Conservation (phyloP, 768 basidiomycete species). For the Goffeauzyma gilvescens region DNA sequence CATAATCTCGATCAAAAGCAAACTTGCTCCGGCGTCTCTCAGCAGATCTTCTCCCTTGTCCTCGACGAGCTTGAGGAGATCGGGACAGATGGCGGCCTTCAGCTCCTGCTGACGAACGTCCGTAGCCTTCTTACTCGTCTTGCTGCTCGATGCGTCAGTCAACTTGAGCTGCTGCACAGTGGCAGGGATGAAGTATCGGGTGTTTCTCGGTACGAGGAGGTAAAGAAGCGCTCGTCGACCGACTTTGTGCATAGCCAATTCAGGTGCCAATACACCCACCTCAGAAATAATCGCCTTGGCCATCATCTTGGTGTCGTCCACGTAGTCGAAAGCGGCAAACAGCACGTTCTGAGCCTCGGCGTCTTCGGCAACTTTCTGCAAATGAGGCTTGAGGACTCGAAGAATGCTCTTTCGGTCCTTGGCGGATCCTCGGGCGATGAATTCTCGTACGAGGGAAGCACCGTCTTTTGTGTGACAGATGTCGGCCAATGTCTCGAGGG, state of each 20-base stretch:
- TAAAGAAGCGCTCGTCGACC: conserved; percentile 69
- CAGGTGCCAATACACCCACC: conserved; percentile 43
- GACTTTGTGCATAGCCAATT: conserved; percentile 39
- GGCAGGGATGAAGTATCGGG: conserved; percentile 70
- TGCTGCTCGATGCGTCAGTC: conserved; percentile 47
- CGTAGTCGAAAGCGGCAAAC: conserved; percentile 73
- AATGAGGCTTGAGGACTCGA: conserved; percentile 71
- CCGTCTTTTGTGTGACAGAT: conserved; percentile 90
- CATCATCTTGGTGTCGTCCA: conserved; percentile 82
- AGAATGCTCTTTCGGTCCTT: conserved; percentile 90
- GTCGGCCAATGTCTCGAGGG: conserved; percentile 68
- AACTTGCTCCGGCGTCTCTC: conserved; percentile 58
- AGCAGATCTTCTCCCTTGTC: conserved; percentile 45
- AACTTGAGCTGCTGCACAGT: conserved; percentile 52
- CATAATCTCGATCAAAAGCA: conserved; percentile 65
- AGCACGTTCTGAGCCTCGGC: conserved; percentile 78
- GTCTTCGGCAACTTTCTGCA: conserved; percentile 69
- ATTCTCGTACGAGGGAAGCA: conserved; percentile 64
- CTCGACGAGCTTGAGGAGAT: conserved; percentile 50
- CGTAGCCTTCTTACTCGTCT: conserved; percentile 69
- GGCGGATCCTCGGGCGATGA: conserved; percentile 61
- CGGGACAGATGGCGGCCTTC: conserved; percentile 51
- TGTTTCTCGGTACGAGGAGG: conserved; percentile 61
- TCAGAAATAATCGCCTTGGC: conserved; percentile 56
- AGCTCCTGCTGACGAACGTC: conserved; percentile 50